Evolutionary conservation across 2,329 filamentous ascomycete genomes (phyloP), one percentile per base, ranked within the genome.

Genomic region (Orbilia blumenaviensis): DNA sequence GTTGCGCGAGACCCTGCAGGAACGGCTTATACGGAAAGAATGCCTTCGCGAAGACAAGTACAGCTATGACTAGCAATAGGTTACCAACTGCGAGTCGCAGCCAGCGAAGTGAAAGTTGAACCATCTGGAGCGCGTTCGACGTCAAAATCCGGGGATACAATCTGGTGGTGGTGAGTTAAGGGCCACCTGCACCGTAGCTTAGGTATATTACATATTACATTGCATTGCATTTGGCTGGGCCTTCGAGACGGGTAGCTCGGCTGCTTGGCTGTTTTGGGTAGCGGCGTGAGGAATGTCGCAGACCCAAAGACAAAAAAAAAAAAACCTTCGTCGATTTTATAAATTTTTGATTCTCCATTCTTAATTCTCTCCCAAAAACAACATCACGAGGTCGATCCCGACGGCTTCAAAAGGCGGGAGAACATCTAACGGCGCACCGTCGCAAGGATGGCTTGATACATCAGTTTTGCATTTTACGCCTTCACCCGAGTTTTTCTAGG

Each of bases 1-100:
- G 91, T 78, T 87, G 85, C 8, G 95, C 94, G 52, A 97, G 85
- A 2, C 95, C 95, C 9, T 94, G 89, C 54, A 99, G 86, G 79
- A 97, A 91, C 1, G 95, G 93, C 81, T 99, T 99, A 84, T 98
- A 97, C 6, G 95, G 95, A 81, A 99, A 99, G 86, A 99, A 99
- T 12, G 95, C 94, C 32, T 89, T 88, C 25, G 92, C 94, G 83
- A 98, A 98, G 78, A 91, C 83, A 64, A 91, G 79, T 78, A 94
- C 88, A 52, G 93, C 90, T 66, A 91, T 81, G 2, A 92, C 91
- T 48, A 97, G 89, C 76, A 97, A 84, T 32, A 93, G 68, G 83
- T 97, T 97, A 80, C 92, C 90, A 78, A 88, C 83, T 61, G 87
- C 81, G 76, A 93, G 87, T 72, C 84, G 80, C 61, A 81, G 69